Evolutionary conservation across 1,284 basidiomycete genomes (phyloP).

Genomic region (Phlebopus sp.): DNA sequence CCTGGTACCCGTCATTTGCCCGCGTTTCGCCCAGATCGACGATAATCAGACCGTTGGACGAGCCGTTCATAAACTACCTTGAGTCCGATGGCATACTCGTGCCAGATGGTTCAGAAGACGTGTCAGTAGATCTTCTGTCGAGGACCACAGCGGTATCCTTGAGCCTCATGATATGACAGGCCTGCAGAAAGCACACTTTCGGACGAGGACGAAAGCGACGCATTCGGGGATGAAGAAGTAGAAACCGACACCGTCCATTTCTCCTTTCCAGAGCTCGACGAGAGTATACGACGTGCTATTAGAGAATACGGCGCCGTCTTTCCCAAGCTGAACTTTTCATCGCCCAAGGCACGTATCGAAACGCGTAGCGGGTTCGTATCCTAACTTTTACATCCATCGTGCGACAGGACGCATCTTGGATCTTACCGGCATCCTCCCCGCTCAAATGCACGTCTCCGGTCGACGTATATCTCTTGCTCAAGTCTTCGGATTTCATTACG

Average conservation of each 20-base stretch:
- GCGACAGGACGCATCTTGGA: conserved; percentile 85
- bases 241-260: conserved; percentile 35
- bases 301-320: conserved; percentile 80
- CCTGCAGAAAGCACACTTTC: conserved; percentile 50
- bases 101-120: conserved; percentile 77
- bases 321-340: conserved; percentile 93
- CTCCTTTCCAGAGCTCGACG: conserved; percentile 78
- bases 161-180: conserved; percentile 33
- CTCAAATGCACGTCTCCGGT: conserved; percentile 84
- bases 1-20: conserved; percentile 83
- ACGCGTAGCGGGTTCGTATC: background rate
- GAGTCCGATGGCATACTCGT: conserved; percentile 79
- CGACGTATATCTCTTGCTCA: conserved; percentile 91
- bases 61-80: conserved; percentile 71
- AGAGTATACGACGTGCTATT: conserved; percentile 68
- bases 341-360: conserved; percentile 67
- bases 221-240: conserved; percentile 39
- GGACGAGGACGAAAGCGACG: conserved; percentile 40
- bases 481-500: conserved; percentile 87
- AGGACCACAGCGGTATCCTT: conserved; percentile 16
- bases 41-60: conserved; percentile 68
- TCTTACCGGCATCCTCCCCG: conserved; percentile 83
- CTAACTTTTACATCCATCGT: background rate
- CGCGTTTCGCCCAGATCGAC: conserved; percentile 74
- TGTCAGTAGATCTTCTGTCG: conserved; percentile 43